Evolutionary conservation across 257 asterid species (phyloP), one percentile per base, ranked within the genome.

Genomic region (Jasminum sambac): DNA sequence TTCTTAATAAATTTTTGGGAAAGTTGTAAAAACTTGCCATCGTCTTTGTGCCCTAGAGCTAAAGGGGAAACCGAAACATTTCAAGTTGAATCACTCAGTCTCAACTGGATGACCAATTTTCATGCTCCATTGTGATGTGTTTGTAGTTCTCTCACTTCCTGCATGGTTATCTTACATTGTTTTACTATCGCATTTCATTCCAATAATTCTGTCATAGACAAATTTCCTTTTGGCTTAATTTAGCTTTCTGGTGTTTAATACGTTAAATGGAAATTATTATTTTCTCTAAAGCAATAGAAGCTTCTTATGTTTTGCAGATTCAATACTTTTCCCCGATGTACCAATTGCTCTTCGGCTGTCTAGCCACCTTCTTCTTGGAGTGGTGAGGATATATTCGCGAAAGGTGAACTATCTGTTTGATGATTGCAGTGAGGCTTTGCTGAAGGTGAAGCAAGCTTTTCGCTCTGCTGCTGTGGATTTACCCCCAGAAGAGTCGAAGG

Each of bases 281-380:
- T 55, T 10, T 40, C 42, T 60, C 17, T 30, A 30, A 26, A 66
- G 43, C 72, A 66, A 76, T 69, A 44, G 41, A 16, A 68, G 64
- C 70, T 72, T 64, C 75, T 81, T 65, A 50, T 81, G 21, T 65
- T 74, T 72, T 63, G 74, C 98, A 95, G 99, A 95, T 79, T 88
- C 99, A 1, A 95, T 95, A 71, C 96, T 95, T 78, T 91, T 30
- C 63, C 98, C 99, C 11, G 99, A 95, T 64, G 98, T 87, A 70
- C 99, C 99, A 37, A 95, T 95, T 81, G 99, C 99, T 8, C 87
- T 95, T 80, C 90, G 99, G 55, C 76, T 95, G 84, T 89, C 99
- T 74, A 92, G 99, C 89, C 99, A 95, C 81, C 98, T 95, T 84
- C 86, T 95, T 68, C 89, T 95, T 81, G 99, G 99, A 2, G 99